Evolutionary conservation across 2,329 filamentous ascomycete genomes (phyloP).

Genomic region (Tolypocladium tundrense): DNA sequence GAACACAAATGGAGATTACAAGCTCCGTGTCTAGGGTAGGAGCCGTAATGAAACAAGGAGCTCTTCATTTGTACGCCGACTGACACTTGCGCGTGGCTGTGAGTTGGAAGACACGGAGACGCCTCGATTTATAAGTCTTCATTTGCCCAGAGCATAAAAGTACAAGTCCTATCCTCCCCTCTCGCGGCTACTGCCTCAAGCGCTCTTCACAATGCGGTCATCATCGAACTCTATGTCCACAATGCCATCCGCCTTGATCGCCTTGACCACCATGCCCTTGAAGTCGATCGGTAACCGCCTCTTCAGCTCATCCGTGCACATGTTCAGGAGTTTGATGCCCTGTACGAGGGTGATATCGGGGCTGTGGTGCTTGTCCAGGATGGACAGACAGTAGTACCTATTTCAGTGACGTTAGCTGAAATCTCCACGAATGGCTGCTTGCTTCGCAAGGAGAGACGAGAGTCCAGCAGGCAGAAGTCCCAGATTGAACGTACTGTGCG

Average conservation of each 20-base stretch:
- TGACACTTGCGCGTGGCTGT: background rate
- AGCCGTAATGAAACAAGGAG: background rate
- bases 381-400: conserved; percentile 94
- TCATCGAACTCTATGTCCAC: conserved; percentile 78
- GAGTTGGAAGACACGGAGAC: background rate
- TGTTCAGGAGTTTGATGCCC: conserved; percentile 81
- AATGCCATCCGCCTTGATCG: conserved; percentile 89
- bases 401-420: conserved; percentile 1
- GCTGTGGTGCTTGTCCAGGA: conserved; percentile 97
- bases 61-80: background rate
- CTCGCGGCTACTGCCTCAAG: conserved; percentile 27
- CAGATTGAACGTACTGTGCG: conserved; percentile 60
- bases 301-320: conserved; percentile 97
- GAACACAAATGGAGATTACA: background rate
- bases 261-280: conserved; percentile 93
- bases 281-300: conserved; percentile 95
- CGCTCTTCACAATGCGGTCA: conserved; percentile 56
- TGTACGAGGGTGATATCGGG: conserved; percentile 83
- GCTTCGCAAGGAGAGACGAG: background rate
- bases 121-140: background rate
- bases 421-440: background rate
- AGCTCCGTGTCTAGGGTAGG: background rate
- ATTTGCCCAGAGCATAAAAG: conserved; percentile 19
- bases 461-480: background rate
- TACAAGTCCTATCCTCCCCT: conserved; percentile 20